phyloP scores from a whole-genome alignment of 2,329 filamentous ascomycete species.

The Stenocarpella maydis region DNA sequence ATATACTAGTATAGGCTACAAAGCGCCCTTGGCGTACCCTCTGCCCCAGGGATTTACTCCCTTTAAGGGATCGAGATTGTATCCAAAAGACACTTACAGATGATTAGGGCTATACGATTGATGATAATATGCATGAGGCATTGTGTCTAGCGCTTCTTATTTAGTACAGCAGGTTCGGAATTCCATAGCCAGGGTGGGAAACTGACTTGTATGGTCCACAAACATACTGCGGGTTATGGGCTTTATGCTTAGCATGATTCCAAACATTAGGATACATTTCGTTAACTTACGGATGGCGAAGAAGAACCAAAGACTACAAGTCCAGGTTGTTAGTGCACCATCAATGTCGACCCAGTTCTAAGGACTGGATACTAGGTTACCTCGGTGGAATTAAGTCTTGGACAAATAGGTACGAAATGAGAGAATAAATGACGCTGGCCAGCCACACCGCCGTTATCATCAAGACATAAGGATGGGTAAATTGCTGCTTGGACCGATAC shows the following conservation, averaged over 20 bases:
- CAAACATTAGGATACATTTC: not conserved
- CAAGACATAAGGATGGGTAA: slow-evolving; percentile 43
- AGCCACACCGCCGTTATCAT: slow-evolving; percentile 49
- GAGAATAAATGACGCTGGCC: slow-evolving; percentile 42
- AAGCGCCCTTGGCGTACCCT: too few relatives aligned
- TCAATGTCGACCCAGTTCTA: not conserved
- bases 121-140: slow-evolving; percentile 60
- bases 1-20: too few relatives aligned
- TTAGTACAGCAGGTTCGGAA: not conserved
- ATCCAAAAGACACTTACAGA: not conserved
- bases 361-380: slow-evolving; percentile 38
- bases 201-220: slow-evolving; percentile 44
- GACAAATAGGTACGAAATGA: slow-evolving; percentile 47
- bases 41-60: too few relatives aligned
- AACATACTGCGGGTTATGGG: slow-evolving; percentile 25
- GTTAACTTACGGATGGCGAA: slow-evolving; percentile 37
- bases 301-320: slow-evolving; percentile 41
- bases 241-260: not conserved
- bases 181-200: not conserved
- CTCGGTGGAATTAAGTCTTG: slow-evolving; percentile 41
- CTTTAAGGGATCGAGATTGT: too few relatives aligned
- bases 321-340: slow-evolving; percentile 10
- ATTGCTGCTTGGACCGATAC: slow-evolving; percentile 40
- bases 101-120: slow-evolving; percentile 53
- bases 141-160: slow-evolving; percentile 47